Base-by-base conservation (phyloP, 2,329 filamentous ascomycete genomes). In the Trichophyton mentagrophytes region DNA sequence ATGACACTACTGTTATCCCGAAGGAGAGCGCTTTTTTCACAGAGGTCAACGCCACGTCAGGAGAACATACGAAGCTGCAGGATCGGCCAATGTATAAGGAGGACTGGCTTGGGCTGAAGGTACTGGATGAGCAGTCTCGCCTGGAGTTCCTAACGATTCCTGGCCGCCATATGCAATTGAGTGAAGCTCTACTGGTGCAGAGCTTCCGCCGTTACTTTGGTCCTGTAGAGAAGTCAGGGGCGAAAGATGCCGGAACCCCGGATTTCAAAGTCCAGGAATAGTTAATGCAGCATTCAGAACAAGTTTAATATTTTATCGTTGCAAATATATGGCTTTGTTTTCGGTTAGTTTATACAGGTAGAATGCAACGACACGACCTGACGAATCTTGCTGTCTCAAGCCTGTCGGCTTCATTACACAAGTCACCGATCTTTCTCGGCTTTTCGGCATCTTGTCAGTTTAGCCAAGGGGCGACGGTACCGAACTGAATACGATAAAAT, bases 1-100 rank as follows among this genome's bases (percentile, higher is more conserved):
- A 95, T 11, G 93, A 99, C 74, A 84, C 79, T 40, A 89, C 88
- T 27, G 89, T 92, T 36, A 83, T 96, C 57, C 93, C 93, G 46
- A 95, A 92, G 79, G 88, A 96, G 80, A 89, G 85, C 46, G 81
- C 86, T 3, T 96, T 90, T 88, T 99, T 97, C 71, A 84, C 85
- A 44, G 90, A 97, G 71, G 86, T 93, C 56, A 90, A 93, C 72
- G 79, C 78, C 38, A 88, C 84, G 2, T 77, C 69, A 62, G 79
- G 78, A 1, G 80, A 85, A 63, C 78, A 85, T 22, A 88, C 83
- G 53, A 80, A 80, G 15, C 74, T 99, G 70, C 80, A 82, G 65
- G 82, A 90, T 59, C 80, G 89, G 61, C 72, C 74, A 30, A 78
- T 97, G 1, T 99, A 96, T 73, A 83, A 82, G 66, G 87, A 97